phyloP scores from a whole-genome alignment of 106 monocot species.

The Cymbidium sinense region DNA sequence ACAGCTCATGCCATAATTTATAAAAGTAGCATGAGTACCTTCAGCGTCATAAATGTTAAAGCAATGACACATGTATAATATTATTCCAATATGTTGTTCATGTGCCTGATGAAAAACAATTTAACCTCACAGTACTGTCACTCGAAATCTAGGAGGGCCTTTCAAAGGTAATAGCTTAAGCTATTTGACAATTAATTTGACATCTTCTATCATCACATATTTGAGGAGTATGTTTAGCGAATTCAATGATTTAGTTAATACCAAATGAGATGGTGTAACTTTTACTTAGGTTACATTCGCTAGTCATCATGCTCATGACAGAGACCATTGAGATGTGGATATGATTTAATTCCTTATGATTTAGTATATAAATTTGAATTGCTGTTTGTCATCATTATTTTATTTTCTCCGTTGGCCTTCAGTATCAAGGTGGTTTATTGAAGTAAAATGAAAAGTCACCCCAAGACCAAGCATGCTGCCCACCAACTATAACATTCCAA shows the following conservation, averaged over 20 bases:
- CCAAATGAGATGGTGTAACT: too few relatives aligned
- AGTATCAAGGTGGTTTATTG: too few relatives aligned
- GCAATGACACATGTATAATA: conserved; percentile 1
- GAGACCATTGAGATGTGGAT: background rate
- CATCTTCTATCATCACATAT: background rate
- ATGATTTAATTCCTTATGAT: background rate
- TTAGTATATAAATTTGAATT: too few relatives aligned
- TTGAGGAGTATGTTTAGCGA: background rate
- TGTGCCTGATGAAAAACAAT: background rate
- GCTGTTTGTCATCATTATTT: too few relatives aligned
- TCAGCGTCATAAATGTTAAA: background rate
- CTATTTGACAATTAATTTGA: background rate
- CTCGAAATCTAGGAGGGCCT: background rate
- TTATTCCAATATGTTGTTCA: background rate
- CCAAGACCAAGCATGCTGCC: too few relatives aligned
- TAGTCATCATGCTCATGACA: background rate
- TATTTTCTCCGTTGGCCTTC: too few relatives aligned
- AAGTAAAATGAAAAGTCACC: too few relatives aligned
- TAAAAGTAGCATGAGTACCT: background rate
- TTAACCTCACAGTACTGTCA: background rate
- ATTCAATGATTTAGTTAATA: background rate
- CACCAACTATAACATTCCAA: too few relatives aligned
- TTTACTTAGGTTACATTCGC: too few relatives aligned
- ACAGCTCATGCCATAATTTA: too few relatives aligned
- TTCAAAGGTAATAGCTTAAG: background rate